Evolutionary conservation across 345 rosid species (phyloP).

Genomic region (Acer campestre): DNA sequence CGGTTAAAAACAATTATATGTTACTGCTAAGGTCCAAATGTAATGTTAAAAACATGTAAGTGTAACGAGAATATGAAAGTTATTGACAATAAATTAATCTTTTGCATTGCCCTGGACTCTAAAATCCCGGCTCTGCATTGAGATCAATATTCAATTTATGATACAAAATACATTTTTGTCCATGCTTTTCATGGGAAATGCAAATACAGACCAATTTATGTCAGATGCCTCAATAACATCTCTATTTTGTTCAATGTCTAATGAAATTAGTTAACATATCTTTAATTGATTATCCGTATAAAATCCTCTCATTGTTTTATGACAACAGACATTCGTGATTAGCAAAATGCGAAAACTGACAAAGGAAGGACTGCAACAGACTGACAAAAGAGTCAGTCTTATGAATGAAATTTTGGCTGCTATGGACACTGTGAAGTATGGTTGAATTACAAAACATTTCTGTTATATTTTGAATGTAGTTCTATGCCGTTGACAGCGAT

Average conservation of each 20-base stretch:
- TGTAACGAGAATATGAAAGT: not conserved
- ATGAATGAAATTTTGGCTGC: slow-evolving; percentile 91
- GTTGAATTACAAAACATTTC: slow-evolving; percentile 14
- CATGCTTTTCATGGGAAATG: not conserved
- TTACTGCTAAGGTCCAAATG: not conserved
- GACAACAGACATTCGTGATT: slow-evolving; percentile 67
- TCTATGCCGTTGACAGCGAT: slow-evolving; percentile 5
- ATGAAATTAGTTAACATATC: not conserved
- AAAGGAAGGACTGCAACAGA: slow-evolving; percentile 90
- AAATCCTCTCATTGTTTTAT: slow-evolving; percentile 20
- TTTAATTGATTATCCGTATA: not conserved
- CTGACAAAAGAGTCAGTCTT: slow-evolving; percentile 92
- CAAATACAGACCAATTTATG: not conserved
- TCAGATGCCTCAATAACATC: not conserved
- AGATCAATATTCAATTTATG: not conserved
- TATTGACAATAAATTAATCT: not conserved
- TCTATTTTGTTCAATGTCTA: not conserved
- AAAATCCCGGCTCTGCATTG: not conserved
- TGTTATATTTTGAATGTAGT: slow-evolving; percentile 7
- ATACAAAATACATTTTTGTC: not conserved
- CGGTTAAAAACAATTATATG: no score
- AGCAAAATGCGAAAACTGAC: slow-evolving; percentile 88
- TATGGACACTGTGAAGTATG: slow-evolving; percentile 95
- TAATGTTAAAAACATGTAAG: not conserved
- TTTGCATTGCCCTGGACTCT: not conserved